A percentile compares a stretch with the other conserved stretches of the same genome.
Conservation (phyloP, 192 early-diverging fungal species). For the Coemansia sp. region DNA sequence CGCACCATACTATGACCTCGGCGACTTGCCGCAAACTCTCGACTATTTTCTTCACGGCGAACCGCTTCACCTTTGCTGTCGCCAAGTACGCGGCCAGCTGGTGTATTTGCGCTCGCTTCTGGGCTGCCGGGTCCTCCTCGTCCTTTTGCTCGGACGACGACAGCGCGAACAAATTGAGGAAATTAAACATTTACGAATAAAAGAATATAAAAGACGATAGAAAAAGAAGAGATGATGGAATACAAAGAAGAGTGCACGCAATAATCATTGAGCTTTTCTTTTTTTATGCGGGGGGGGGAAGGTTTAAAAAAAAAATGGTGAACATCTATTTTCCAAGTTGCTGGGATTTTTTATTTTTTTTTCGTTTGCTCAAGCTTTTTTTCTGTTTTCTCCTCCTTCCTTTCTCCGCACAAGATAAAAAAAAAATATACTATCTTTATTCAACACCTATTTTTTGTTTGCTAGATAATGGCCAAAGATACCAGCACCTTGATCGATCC, state of each 20-base stretch:
- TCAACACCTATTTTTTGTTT: neutral
- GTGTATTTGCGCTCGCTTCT: slow-evolving; percentile 19
- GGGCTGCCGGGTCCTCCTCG: neutral
- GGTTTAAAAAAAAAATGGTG: too few species aligned
- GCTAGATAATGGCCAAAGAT: neutral
- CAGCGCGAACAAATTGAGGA: neutral
- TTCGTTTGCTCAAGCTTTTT: neutral
- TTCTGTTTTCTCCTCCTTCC: neutral
- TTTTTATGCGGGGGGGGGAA: too few species aligned
- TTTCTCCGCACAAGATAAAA: neutral
- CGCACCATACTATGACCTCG: slow-evolving; percentile 46
- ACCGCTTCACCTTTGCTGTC: slow-evolving; percentile 11
- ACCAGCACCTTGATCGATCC: neutral
- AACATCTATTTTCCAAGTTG: neutral
- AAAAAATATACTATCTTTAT: too few species aligned
- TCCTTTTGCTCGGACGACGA: slow-evolving; percentile 2
- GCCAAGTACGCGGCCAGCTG: slow-evolving; percentile 24
- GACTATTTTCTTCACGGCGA: slow-evolving; percentile 25
- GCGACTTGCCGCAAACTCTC: slow-evolving; percentile 45
- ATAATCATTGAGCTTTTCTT: too few species aligned
- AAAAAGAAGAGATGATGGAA: neutral
- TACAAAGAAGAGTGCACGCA: neutral
- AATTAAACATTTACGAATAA: neutral
- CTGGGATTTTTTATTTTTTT: neutral
- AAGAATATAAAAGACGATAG: neutral